Evolutionary conservation across 257 asterid genomes (phyloP), one percentile per base, ranked within the genome.

Genomic region (Primulina eburnea): DNA sequence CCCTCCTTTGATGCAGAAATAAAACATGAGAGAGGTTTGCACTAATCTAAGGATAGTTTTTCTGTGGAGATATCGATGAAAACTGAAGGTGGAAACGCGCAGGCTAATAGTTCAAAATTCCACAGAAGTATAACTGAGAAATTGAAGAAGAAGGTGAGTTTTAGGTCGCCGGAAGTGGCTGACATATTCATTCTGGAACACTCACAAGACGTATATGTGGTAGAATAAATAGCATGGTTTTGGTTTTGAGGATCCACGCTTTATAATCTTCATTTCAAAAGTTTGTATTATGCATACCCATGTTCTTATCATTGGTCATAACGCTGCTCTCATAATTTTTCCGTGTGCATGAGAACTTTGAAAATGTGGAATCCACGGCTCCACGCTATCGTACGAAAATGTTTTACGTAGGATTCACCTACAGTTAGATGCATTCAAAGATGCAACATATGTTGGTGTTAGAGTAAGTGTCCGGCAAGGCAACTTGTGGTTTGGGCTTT

Each of bases 111-210:
- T 33, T 33, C 53, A 32, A 67, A 81, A 6, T 37, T 67, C 9
- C n/a, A 73, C 65, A 62, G 62, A 53, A 50, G 69, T 37, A 73
- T 24, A 64, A 76, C 74, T 30, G 76, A 76, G 52, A 82, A 69
- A 47, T 38, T 38, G 37, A 89, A 80, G 87, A 86, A 64, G 68
- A 24, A 24, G 26, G 96, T 89, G 71, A 77, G 86, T 8, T 89
- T 89, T 47, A 80, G 82, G 62, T 70, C 80, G 18, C 93, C 93
- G 5, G 87, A 78, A 71, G 89, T 89, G 61, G 86, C 87, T 12
- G 82, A 86, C 3, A 64, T 86, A 32, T 86, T 86, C 73, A 72
- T 76, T 65, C 62, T 84, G 56, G 75, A 77, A n/a, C 33, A 35
- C 37, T 64, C 87, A 12, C 73, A 72, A 1, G 73, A 72, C 29